phyloP scores from a whole-genome alignment of 1,284 basidiomycete species.

The Apiotrichum gamsii region DNA sequence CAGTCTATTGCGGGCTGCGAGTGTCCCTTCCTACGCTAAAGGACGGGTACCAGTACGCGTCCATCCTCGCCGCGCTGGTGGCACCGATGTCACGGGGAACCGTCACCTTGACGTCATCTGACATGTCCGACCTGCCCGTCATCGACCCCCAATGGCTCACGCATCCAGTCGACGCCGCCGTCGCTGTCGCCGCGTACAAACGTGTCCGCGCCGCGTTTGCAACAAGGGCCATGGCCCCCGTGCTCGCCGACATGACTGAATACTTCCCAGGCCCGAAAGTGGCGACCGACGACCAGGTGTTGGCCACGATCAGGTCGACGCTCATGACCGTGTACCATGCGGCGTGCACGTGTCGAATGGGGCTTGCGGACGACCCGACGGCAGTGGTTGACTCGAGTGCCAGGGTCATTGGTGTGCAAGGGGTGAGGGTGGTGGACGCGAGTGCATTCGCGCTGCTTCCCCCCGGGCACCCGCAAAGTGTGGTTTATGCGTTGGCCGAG shows the following conservation, averaged over 20 bases:
- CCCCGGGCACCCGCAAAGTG: constrained; percentile 1
- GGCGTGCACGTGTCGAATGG: constrained; percentile 3
- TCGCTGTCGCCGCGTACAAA: constrained; percentile 2
- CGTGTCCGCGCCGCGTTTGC: not conserved
- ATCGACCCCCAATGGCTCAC: constrained; percentile 3
- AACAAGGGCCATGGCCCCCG: not conserved
- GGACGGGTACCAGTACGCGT: constrained; percentile 6
- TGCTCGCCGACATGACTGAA: not conserved
- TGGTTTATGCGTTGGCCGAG: constrained; percentile 2
- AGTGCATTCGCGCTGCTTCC: constrained; percentile 4
- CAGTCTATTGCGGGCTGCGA: no score
- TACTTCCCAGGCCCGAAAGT: constrained; percentile 2
- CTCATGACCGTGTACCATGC: constrained; percentile 5
- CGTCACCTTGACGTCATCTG: not conserved
- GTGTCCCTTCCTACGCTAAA: no score
- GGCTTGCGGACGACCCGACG: constrained; percentile 2
- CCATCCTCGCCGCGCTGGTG: not conserved
- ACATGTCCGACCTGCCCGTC: not conserved
- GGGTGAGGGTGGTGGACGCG: constrained; percentile 6
- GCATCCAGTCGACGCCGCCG: constrained; percentile 4
- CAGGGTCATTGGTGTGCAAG: constrained; percentile 1
- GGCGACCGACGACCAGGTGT: constrained; percentile 1
- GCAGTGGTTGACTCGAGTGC: constrained; percentile 4
- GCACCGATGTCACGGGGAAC: not conserved
- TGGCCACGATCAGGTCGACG: not conserved